Evolutionary conservation across 306 rosid species (phyloP).

Genomic region (Hippophae tibetana): DNA sequence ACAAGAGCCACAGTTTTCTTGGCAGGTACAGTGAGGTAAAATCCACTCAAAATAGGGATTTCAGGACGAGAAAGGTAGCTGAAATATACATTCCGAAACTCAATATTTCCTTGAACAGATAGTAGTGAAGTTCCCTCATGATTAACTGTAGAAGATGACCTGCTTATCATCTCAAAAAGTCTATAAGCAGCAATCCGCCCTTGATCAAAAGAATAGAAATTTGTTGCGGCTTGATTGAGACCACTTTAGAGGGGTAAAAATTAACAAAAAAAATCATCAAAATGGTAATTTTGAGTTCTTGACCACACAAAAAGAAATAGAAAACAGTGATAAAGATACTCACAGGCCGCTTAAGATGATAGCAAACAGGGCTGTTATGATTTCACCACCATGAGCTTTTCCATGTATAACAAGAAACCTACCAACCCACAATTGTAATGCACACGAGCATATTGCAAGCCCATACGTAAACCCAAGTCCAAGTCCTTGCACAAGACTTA

Average conservation of each 20-base stretch:
- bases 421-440: conserved; percentile 99
- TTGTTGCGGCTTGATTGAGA: conserved; percentile 96
- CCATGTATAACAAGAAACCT: conserved; percentile 52
- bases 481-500: conserved; percentile 98
- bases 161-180: conserved; percentile 97
- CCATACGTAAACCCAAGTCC: conserved; percentile 99
- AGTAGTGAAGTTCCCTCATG: conserved; percentile 66
- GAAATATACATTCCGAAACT: conserved; percentile 94
- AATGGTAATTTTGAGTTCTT: conserved; percentile 12
- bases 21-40: conserved; percentile 96
- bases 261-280: conserved; percentile 13
- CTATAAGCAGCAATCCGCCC: conserved; percentile 99
- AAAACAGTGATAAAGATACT: conserved; percentile 26
- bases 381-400: conserved; percentile 91
- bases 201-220: conserved; percentile 98
- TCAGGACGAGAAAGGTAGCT: conserved; percentile 99
- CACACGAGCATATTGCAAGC: conserved; percentile 99
- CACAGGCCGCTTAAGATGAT: conserved; percentile 98
- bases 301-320: conserved; percentile 3
- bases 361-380: conserved; percentile 87
- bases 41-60: conserved; percentile 97
- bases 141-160: conserved; percentile 78
- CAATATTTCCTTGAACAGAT: conserved; percentile 88
- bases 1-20: conserved; percentile 99
- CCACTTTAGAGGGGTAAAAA: conserved; percentile 44